These are phyloP conservation scores for Colletotrichum graminicola DNA, from an alignment of 2,329 filamentous ascomycete species.

Conservation along the genomic window DNA sequence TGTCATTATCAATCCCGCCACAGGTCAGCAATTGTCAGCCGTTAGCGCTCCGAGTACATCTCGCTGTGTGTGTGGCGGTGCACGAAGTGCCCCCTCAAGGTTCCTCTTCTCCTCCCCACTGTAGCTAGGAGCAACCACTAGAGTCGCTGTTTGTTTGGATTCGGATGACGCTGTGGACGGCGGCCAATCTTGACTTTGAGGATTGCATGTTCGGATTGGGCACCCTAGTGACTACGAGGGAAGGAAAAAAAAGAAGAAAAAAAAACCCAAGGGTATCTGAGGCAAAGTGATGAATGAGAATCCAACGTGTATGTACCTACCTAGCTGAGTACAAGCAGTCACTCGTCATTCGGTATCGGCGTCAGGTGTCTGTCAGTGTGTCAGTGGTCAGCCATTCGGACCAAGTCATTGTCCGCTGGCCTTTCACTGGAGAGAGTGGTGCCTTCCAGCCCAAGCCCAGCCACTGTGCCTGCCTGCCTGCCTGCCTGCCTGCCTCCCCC, in stretches of 20 bases:
- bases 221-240: no score
- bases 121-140: neutral
- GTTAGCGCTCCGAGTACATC: slow-evolving; percentile 11
- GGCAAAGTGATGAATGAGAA: no score
- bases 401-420: neutral
- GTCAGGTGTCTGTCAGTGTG: neutral
- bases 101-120: neutral
- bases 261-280: neutral
- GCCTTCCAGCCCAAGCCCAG: neutral
- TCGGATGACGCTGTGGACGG: slow-evolving; percentile 16
- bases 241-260: no score
- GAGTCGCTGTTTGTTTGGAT: slow-evolving; percentile 28
- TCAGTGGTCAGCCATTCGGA: neutral
- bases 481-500: neutral
- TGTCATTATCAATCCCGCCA: slow-evolving; percentile 28
- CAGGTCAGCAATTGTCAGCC: slow-evolving; percentile 18
- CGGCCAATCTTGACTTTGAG: neutral
- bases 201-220: no score
- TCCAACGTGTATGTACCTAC: no score
- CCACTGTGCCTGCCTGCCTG: neutral
- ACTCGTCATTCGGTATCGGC: no score
- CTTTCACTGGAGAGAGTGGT: neutral
- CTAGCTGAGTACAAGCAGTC: no score
- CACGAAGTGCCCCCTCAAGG: neutral
- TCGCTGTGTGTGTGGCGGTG: slow-evolving; percentile 22